Percentiles rank a stretch among this genome's conserved stretches.
These are phyloP conservation scores for Fraxinus albicans DNA, from an alignment of 305 asterid species.

Conservation along the genomic window DNA sequence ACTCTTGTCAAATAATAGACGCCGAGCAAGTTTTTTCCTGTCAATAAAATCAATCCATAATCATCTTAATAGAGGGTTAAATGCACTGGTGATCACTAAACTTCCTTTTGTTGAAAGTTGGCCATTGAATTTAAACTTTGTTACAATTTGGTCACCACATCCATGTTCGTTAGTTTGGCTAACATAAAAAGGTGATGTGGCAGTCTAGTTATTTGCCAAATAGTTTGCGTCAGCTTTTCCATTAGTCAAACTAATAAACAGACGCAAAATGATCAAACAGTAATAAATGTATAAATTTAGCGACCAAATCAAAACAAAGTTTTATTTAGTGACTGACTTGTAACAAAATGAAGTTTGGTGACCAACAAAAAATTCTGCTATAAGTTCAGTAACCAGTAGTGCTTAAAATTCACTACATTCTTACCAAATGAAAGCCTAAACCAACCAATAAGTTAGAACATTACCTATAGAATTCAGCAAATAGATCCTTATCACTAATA, in stretches of 20 bases:
- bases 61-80: not conserved
- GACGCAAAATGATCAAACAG: not conserved
- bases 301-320: no score
- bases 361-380: not conserved
- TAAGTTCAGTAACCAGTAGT: not conserved
- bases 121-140: not conserved
- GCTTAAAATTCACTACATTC: not conserved
- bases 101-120: not conserved
- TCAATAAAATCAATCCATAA: conserved; percentile 3
- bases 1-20: conserved; percentile 91
- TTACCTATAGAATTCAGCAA: conserved; percentile 93
- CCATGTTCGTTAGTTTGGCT: not conserved
- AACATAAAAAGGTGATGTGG: not conserved
- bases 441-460: conserved; percentile 6
- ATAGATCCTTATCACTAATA: conserved; percentile 88
- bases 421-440: not conserved
- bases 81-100: not conserved
- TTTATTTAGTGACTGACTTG: not conserved
- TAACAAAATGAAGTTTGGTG: not conserved
- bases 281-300: not conserved
- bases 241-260: not conserved
- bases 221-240: not conserved
- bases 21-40: conserved; percentile 96
- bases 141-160: not conserved
- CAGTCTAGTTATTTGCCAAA: not conserved